Conservation (phyloP, 2,329 filamentous ascomycete genomes). For the Aspergillus intermedius region DNA sequence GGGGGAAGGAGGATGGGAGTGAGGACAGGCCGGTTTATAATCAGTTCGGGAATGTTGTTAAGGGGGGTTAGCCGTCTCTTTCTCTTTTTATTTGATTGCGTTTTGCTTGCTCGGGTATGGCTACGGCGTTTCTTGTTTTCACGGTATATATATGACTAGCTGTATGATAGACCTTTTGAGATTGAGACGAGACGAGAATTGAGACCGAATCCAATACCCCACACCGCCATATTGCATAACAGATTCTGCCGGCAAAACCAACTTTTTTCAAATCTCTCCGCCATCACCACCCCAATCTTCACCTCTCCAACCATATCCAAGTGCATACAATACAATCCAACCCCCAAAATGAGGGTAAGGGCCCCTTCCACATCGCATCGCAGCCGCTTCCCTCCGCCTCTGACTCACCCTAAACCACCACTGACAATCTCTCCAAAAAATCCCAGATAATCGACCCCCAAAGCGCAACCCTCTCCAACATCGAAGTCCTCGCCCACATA, state of each 20-base stretch:
- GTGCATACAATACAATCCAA: too few species aligned
- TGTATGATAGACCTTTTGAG: too few species aligned
- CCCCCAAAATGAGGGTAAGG: not conserved
- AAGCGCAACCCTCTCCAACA: slow-evolving; percentile 38
- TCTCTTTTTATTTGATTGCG: slow-evolving; percentile 9
- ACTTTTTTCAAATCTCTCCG: slow-evolving; percentile 14
- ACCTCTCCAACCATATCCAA: too few species aligned
- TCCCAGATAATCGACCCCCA: slow-evolving; percentile 41
- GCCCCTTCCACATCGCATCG: not conserved
- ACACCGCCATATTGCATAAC: not conserved
- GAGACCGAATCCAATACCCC: too few species aligned
- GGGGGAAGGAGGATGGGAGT: slow-evolving; percentile 30
- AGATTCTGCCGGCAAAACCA: slow-evolving; percentile 17
- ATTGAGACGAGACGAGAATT: too few species aligned
- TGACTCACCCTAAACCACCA: not conserved
- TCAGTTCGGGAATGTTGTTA: slow-evolving; percentile 31
- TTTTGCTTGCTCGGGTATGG: too few species aligned
- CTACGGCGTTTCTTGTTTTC: too few species aligned
- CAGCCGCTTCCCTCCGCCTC: not conserved
- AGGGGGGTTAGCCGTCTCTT: slow-evolving; percentile 25
- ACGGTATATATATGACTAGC: too few species aligned
- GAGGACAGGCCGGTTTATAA: slow-evolving; percentile 31
- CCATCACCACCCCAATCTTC: not conserved
- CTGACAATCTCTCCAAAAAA: not conserved
- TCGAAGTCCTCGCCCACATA: slow-evolving; percentile 39